Evolutionary conservation across 257 asterid genomes (phyloP).

Genomic region (Nicotiana otophora): DNA sequence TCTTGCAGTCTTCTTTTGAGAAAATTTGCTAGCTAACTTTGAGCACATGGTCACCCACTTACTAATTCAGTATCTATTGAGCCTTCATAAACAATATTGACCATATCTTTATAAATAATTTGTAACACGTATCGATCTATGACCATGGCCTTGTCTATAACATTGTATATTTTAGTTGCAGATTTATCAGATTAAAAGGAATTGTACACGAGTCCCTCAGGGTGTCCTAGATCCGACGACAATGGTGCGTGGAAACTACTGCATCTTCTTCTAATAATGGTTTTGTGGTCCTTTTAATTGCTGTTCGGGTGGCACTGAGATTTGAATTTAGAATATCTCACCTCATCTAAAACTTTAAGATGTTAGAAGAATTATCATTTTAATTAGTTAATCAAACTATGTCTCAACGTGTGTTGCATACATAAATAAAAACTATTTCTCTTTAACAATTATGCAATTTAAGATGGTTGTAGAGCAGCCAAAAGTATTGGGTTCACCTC

Average conservation of each 20-base stretch:
- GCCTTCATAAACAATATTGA: background rate
- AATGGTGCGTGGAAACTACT: background rate
- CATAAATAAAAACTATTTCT: too few relatives aligned
- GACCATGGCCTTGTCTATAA: background rate
- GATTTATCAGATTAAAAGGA: background rate
- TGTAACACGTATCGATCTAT: background rate
- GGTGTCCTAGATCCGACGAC: background rate
- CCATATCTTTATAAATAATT: background rate
- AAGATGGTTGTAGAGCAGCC: too few relatives aligned
- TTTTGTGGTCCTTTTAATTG: background rate
- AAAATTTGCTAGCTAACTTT: background rate
- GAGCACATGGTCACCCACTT: conserved; percentile 6
- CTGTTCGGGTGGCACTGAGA: background rate
- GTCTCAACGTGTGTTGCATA: too few relatives aligned
- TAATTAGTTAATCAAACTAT: too few relatives aligned
- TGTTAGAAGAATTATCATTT: background rate
- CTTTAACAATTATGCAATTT: too few relatives aligned
- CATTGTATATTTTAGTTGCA: background rate
- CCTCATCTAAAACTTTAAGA: background rate
- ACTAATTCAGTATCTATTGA: background rate
- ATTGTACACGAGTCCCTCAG: background rate
- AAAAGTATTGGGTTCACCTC: too few relatives aligned
- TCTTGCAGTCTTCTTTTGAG: background rate
- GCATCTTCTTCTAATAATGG: background rate
- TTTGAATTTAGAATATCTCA: background rate